Evolutionary conservation across 345 rosid genomes (phyloP).

Genomic region (Melaleuca alternifolia): DNA sequence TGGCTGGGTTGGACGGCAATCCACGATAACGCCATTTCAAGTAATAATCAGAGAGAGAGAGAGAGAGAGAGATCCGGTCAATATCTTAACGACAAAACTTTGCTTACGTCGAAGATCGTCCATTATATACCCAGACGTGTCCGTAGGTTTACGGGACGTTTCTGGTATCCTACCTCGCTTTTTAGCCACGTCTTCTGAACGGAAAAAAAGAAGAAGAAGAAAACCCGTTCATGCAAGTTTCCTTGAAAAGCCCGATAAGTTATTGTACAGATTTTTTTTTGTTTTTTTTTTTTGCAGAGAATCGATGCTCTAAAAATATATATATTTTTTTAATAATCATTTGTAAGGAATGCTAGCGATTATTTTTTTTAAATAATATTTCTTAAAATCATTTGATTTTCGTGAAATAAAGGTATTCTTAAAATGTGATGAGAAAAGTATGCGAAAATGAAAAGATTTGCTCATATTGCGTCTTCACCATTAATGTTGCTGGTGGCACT

Average conservation of each 20-base stretch:
- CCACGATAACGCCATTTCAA: neutral
- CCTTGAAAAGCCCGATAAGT: too few relatives aligned
- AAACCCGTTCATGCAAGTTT: too few relatives aligned
- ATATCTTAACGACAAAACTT: neutral
- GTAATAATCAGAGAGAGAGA: neutral
- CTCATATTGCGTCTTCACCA: neutral
- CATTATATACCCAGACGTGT: neutral
- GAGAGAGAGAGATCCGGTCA: neutral
- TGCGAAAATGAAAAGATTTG: neutral
- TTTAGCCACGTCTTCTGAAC: too few relatives aligned
- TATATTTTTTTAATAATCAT: too few relatives aligned
- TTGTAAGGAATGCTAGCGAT: too few relatives aligned
- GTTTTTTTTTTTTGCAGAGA: too few relatives aligned
- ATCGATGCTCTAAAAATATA: too few relatives aligned
- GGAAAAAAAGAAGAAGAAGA: too few relatives aligned
- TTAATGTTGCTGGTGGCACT: neutral
- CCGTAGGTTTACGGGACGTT: neutral
- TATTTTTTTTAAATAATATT: too few relatives aligned
- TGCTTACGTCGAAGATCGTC: neutral
- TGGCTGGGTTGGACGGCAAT: neutral
- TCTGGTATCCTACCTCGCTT: neutral
- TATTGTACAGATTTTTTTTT: too few relatives aligned
- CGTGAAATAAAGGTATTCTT: neutral
- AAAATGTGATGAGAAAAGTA: neutral
- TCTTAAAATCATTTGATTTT: too few relatives aligned